Base-by-base conservation (phyloP, 495 filamentous ascomycete genomes). In the Astrothelium subdiscretum region DNA sequence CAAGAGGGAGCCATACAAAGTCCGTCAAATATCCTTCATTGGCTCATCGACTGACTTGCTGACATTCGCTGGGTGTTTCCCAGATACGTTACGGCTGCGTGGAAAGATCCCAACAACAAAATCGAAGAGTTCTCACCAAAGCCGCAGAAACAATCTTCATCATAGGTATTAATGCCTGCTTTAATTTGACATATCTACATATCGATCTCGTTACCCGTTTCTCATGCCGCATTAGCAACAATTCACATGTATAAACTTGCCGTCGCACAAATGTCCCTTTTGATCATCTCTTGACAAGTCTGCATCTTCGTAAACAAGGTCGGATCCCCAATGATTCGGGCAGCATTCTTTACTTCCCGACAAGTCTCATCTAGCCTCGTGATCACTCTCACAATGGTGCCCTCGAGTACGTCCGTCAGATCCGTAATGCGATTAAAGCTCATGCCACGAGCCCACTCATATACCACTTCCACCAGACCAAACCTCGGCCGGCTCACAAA, bases 391-490 rank as follows among this genome's bases (percentile, higher is more conserved):
- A 98, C 95, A 74, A 98, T 96, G 0, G 92, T 96, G 0, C 94
- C 94, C 71, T 98, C 94, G 68, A 97, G 83, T 54, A 98, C 92
- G 70, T 98, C 94, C 31, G 94, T 98, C 60, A 98, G 77, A 63
- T 95, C 90, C 0, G 92, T 97, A 67, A 98, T 98, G 59, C 95
- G 92, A 73, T 91, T 95, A 81, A 98, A 98, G 32, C 89, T 88
- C 91, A 97, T 96, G 24, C 94, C 94, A 61, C 89, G 81, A 1
- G 94, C 95, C 94, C 94, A 98, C 75, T 98, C 94, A 71, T 97
- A 96, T 18, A 98, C 94, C 0, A 98, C 95, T 73, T 98, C 95
- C 68, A 95, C 90, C 57, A 98, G 81, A 0, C 92, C 92, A 70
- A 98, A 98, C 15, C 91, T 81, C 10, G 91, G 90, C 44, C 85